Evolutionary conservation across 805 yeast species (phyloP).

Genomic region (Sugiyamaella marilandica): DNA sequence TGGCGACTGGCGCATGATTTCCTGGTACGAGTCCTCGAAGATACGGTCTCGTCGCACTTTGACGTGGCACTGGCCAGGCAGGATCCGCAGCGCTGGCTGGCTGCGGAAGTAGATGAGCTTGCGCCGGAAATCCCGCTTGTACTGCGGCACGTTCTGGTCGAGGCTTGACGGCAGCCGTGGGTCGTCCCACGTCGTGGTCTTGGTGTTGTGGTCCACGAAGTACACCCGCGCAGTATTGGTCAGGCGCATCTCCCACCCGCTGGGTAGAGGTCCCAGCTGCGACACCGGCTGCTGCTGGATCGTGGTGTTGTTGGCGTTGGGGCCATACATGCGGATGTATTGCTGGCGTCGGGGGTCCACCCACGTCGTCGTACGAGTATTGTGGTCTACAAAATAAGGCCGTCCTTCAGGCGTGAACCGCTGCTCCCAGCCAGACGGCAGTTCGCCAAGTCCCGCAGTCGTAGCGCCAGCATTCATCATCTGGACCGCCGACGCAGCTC

Average conservation of each 20-base stretch:
- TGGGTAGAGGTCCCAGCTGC: constrained; percentile 95
- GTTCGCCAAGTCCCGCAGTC: constrained; percentile 91
- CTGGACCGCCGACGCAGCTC: constrained; percentile 35
- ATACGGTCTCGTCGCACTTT: constrained; percentile 95
- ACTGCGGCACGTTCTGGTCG: constrained; percentile 98
- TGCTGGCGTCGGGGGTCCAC: constrained; percentile 99
- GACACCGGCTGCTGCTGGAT: constrained; percentile 97
- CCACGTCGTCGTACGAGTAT: constrained; percentile 99
- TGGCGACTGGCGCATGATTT: constrained; percentile 97
- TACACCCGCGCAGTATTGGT: constrained; percentile 98
- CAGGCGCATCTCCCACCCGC: constrained; percentile 99
- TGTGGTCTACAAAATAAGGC: constrained; percentile 97
- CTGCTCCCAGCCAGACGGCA: constrained; percentile 99
- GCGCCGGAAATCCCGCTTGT: constrained; percentile 97
- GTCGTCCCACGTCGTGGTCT: constrained; percentile 99
- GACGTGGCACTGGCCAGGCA: constrained; percentile 98
- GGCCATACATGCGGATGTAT: constrained; percentile 90
- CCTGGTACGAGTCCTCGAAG: constrained; percentile 97
- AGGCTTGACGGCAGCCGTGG: constrained; percentile 96
- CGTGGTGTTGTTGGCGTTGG: constrained; percentile 65
- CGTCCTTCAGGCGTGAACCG: constrained; percentile 97
- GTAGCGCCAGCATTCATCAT: constrained; percentile 80
- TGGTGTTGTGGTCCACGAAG: constrained; percentile 98
- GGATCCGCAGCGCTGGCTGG: constrained; percentile 93
- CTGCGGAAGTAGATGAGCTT: constrained; percentile 96